phyloP scores from a whole-genome alignment of 768 basidiomycete genomes.

The Coprinopsis sp. region DNA sequence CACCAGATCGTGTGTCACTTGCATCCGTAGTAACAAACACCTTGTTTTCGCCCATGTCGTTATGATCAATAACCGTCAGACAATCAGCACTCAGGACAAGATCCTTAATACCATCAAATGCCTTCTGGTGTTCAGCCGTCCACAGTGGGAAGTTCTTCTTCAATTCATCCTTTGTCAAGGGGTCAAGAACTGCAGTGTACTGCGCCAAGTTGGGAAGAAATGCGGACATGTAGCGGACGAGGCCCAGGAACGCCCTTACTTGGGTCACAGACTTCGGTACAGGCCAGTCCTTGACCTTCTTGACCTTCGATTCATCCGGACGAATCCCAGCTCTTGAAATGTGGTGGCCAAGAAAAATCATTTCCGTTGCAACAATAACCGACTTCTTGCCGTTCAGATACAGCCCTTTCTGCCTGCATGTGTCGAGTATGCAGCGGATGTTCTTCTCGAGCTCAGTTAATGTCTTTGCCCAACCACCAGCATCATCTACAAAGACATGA shows the following conservation, averaged over 20 bases:
- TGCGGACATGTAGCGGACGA: slow-evolving; percentile 8
- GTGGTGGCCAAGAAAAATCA: slow-evolving; percentile 29
- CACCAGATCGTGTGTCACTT: slow-evolving; percentile 22
- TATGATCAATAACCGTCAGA: slow-evolving; percentile 9
- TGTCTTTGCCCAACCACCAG: slow-evolving; percentile 20
- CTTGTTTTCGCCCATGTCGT: slow-evolving; percentile 17
- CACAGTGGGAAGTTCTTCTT: slow-evolving; percentile 4
- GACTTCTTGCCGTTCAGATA: slow-evolving; percentile 15
- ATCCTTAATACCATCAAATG: slow-evolving; percentile 12
- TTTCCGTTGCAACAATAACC: slow-evolving; percentile 16
- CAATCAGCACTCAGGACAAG: slow-evolving; percentile 12
- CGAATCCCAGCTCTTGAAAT: slow-evolving; percentile 30
- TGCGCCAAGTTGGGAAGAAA: slow-evolving; percentile 11
- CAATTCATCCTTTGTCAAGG: slow-evolving; percentile 1
- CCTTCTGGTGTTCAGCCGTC: slow-evolving; percentile 17
- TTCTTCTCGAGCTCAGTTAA: slow-evolving; percentile 12
- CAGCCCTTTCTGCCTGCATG: slow-evolving; percentile 1
- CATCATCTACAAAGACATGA: slow-evolving; percentile 24
- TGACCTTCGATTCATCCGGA: slow-evolving; percentile 16
- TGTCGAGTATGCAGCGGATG: slow-evolving; percentile 10
- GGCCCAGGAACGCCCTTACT: slow-evolving; percentile 8
- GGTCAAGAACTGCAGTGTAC: slow-evolving; percentile 1
- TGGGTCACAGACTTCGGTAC: slow-evolving; percentile 1
- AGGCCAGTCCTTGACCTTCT: slow-evolving; percentile 25
- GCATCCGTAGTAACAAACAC: slow-evolving; percentile 33